Conservation (phyloP, 2,329 filamentous ascomycete species). For the Aspergillus chevalieri region DNA sequence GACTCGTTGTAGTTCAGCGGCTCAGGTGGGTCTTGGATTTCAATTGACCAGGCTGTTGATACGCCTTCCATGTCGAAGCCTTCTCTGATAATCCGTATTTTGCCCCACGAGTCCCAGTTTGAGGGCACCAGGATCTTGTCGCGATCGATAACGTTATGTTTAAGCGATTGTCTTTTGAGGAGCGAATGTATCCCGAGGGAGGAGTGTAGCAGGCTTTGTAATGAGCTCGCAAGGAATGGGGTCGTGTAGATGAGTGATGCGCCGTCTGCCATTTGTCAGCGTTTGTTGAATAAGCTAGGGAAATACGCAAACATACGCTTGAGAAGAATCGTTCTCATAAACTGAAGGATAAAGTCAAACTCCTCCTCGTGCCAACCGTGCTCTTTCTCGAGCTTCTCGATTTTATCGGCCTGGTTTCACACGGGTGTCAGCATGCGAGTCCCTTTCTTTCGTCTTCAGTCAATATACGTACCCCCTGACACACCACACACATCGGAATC, state of each 20-base stretch:
- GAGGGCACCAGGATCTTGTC: constrained; percentile 92
- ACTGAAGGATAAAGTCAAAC: constrained; percentile 93
- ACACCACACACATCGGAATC: constrained; percentile 86
- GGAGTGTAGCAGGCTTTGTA: constrained; percentile 76
- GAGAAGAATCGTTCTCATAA: constrained; percentile 78
- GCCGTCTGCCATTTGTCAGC: constrained; percentile 53
- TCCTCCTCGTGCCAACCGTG: constrained; percentile 92
- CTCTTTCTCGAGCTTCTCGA: constrained; percentile 82
- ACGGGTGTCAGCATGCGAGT: constrained; percentile 12
- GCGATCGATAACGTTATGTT: constrained; percentile 85
- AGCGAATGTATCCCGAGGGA: constrained; percentile 80
- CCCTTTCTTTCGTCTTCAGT: neutral
- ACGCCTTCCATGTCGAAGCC: constrained; percentile 86
- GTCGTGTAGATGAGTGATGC: constrained; percentile 80
- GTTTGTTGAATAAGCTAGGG: neutral
- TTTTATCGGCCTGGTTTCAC: constrained; percentile 61
- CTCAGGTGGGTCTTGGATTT: constrained; percentile 57
- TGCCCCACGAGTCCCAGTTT: constrained; percentile 98
- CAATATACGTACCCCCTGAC: constrained; percentile 67
- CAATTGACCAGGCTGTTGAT: constrained; percentile 77
- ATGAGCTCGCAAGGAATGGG: constrained; percentile 66
- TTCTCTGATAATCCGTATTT: constrained; percentile 86
- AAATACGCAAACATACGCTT: constrained; percentile 59
- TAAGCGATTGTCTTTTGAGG: constrained; percentile 69
- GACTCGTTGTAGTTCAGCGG: constrained; percentile 16